Conservation (phyloP, 2,329 filamentous ascomycete genomes). For the Pseudogymnoascus sp. region DNA sequence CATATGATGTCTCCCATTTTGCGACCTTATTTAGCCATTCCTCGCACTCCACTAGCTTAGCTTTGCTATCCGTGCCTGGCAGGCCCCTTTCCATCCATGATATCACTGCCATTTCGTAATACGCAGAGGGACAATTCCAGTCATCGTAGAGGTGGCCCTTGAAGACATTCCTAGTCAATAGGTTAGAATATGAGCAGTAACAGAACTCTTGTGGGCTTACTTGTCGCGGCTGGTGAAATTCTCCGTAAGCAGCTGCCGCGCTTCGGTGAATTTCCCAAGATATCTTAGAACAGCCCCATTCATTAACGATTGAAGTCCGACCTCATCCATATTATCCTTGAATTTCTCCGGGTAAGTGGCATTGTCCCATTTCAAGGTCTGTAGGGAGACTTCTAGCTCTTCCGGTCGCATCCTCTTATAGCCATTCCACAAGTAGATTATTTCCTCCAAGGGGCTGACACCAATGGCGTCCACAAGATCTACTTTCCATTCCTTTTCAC, state of each 20-base stretch:
- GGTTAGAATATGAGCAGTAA: neutral
- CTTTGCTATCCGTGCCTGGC: slow-evolving; percentile 26
- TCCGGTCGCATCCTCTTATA: slow-evolving; percentile 65
- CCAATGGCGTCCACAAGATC: slow-evolving; percentile 74
- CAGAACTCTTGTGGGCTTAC: slow-evolving; percentile 32
- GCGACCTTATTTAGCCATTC: slow-evolving; percentile 58
- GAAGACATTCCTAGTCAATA: slow-evolving; percentile 30
- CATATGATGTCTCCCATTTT: slow-evolving; percentile 63
- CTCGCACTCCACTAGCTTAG: slow-evolving; percentile 52
- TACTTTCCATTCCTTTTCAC: slow-evolving; percentile 58
- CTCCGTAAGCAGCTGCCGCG: slow-evolving; percentile 53
- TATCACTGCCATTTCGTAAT: slow-evolving; percentile 81
- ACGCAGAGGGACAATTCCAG: slow-evolving; percentile 63
- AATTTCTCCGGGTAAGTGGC: slow-evolving; percentile 41
- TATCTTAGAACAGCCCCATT: slow-evolving; percentile 58
- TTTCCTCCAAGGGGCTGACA: slow-evolving; percentile 74
- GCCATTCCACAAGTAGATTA: slow-evolving; percentile 92
- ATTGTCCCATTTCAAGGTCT: slow-evolving; percentile 56
- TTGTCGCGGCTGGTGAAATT: slow-evolving; percentile 58
- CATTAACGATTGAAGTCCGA: slow-evolving; percentile 58
- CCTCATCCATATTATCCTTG: slow-evolving; percentile 49
- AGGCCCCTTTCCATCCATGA: slow-evolving; percentile 60
- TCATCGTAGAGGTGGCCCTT: slow-evolving; percentile 58
- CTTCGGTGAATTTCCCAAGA: slow-evolving; percentile 54
- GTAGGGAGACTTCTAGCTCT: slow-evolving; percentile 57